A percentile compares a stretch with the other conserved stretches of the same genome.
Evolutionary conservation across 106 monocot species (phyloP).

Genomic region (Platanthera zijinensis): DNA sequence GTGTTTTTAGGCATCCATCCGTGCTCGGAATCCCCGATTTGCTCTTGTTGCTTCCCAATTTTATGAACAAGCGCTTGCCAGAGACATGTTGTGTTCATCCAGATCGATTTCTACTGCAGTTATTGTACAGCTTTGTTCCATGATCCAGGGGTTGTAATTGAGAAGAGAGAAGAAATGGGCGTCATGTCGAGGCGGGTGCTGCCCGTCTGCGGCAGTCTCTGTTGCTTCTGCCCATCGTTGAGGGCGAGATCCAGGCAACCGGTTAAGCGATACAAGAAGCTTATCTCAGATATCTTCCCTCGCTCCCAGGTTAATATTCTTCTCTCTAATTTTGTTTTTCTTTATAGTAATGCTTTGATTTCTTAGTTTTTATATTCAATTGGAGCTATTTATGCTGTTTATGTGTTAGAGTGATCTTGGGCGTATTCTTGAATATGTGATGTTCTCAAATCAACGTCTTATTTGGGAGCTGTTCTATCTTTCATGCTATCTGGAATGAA

Average conservation of each 20-base stretch:
- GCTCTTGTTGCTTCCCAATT: not conserved
- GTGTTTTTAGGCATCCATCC: not conserved
- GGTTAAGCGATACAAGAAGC: slow-evolving; percentile 34
- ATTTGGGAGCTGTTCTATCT: too few relatives aligned
- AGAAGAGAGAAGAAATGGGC: slow-evolving; percentile 19
- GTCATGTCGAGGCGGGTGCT: slow-evolving; percentile 34
- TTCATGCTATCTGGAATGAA: not conserved
- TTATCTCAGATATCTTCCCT: slow-evolving; percentile 22
- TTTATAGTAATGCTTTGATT: not conserved
- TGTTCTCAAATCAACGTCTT: not conserved
- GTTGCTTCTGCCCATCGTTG: slow-evolving; percentile 27
- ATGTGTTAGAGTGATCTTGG: not conserved
- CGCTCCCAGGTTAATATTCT: slow-evolving; percentile 13
- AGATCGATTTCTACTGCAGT: not conserved
- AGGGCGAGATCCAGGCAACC: slow-evolving; percentile 28
- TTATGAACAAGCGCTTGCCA: not conserved
- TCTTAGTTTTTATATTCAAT: not conserved
- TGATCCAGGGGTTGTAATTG: not conserved
- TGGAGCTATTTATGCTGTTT: not conserved
- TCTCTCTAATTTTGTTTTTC: not conserved
- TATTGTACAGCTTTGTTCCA: not conserved
- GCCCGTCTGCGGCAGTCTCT: slow-evolving; percentile 27
- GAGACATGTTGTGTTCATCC: not conserved
- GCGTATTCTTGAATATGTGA: not conserved
- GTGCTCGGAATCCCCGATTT: not conserved